Conservation (phyloP, 345 rosid species). For the Microcos paniculata region DNA sequence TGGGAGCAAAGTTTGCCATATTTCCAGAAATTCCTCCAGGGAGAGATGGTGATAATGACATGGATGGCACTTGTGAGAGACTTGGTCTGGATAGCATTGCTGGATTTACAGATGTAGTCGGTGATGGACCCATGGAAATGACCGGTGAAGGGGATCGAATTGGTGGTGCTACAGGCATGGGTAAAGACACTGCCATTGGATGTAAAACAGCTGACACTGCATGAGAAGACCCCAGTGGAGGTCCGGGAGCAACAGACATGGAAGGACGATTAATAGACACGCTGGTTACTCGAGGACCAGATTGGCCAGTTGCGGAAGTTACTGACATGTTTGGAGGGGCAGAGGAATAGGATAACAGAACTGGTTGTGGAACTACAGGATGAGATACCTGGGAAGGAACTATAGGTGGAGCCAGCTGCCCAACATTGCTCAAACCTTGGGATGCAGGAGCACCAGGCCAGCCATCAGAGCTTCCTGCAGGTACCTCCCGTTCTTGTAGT, state of each 20-base stretch:
- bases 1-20: slow-evolving; percentile 37
- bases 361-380: slow-evolving; percentile 41
- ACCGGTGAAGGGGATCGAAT: slow-evolving; percentile 28
- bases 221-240: slow-evolving; percentile 23
- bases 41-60: slow-evolving; percentile 25
- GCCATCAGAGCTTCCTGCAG: slow-evolving; percentile 35
- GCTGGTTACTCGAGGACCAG: slow-evolving; percentile 27
- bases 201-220: slow-evolving; percentile 19
- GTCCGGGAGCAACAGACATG: slow-evolving; percentile 32
- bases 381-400: slow-evolving; percentile 37
- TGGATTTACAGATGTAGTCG: slow-evolving; percentile 22
- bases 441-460: slow-evolving; percentile 35
- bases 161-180: slow-evolving; percentile 24
- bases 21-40: slow-evolving; percentile 33
- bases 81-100: slow-evolving; percentile 13
- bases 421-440: slow-evolving; percentile 34
- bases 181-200: slow-evolving; percentile 26
- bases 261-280: slow-evolving; percentile 35
- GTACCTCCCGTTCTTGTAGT: slow-evolving; percentile 28
- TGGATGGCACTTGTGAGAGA: slow-evolving; percentile 27
- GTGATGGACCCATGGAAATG: slow-evolving; percentile 13
- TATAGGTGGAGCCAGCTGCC: slow-evolving; percentile 37
- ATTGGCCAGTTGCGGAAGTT: slow-evolving; percentile 23
- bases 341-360: slow-evolving; percentile 23
- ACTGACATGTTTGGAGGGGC: slow-evolving; percentile 26